Percentiles rank a stretch among this genome's conserved stretches.
phyloP scores from a whole-genome alignment of 2,329 filamentous ascomycete genomes.

The Coniochaeta prunicola region DNA sequence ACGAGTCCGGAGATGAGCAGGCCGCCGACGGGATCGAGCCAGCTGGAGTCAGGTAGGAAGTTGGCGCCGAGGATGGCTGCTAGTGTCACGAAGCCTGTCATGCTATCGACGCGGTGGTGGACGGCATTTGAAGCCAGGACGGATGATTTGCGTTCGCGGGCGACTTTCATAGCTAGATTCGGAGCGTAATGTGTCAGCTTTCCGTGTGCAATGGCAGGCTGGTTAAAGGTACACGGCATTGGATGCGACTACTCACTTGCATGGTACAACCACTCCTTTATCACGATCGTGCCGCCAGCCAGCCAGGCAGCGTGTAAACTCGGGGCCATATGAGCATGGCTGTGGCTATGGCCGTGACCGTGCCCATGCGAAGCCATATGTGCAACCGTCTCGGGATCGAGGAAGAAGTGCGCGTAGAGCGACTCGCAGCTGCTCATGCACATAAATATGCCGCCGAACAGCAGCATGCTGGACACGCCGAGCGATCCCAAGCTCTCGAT shows the following conservation, averaged over 20 bases:
- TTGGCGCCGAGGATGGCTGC: slow-evolving; percentile 86
- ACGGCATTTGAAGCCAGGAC: slow-evolving; percentile 94
- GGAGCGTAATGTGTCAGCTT: slow-evolving; percentile 16
- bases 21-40: slow-evolving; percentile 91
- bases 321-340: slow-evolving; percentile 50
- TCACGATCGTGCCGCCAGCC: slow-evolving; percentile 76
- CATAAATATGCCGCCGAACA: slow-evolving; percentile 89
- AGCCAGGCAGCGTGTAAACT: slow-evolving; percentile 95
- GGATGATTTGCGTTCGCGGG: slow-evolving; percentile 86
- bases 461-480: slow-evolving; percentile 84
- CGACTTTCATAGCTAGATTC: slow-evolving; percentile 80
- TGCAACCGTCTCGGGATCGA: slow-evolving; percentile 51
- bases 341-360: slow-evolving; percentile 52
- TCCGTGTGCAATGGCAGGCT: not conserved
- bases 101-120: slow-evolving; percentile 91
- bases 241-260: slow-evolving; percentile 63
- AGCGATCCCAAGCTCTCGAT: slow-evolving; percentile 93
- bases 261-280: slow-evolving; percentile 97
- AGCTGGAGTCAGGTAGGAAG: slow-evolving; percentile 73
- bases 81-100: slow-evolving; percentile 90
- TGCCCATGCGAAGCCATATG: slow-evolving; percentile 49
- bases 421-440: slow-evolving; percentile 67
- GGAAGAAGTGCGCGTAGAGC: slow-evolving; percentile 65
- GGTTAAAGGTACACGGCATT: not conserved
- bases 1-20: slow-evolving; percentile 91